These are phyloP conservation scores for Ceratobasidium sp. DNA, from an alignment of 1,284 basidiomycete genomes.

Conservation along the genomic window DNA sequence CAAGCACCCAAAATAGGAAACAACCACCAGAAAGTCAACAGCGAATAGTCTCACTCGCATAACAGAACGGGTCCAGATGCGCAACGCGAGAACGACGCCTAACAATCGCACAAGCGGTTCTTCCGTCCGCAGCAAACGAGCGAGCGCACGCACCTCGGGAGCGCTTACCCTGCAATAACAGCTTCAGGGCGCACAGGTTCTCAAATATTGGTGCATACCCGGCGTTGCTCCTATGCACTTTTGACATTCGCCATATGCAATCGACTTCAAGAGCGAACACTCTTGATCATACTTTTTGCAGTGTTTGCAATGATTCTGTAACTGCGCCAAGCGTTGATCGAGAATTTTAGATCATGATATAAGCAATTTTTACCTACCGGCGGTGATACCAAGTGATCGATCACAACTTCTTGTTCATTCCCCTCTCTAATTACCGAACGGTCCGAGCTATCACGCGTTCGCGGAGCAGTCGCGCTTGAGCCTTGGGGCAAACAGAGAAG, in stretches of 20 bases:
- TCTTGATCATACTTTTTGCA: background rate
- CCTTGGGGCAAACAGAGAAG: background rate
- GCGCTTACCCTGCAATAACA: conserved; percentile 4
- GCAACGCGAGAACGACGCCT: background rate
- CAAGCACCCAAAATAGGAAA: no score
- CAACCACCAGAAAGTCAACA: no score
- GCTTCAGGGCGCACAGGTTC: background rate
- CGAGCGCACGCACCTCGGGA: background rate
- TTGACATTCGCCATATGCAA: background rate
- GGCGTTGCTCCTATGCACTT: background rate
- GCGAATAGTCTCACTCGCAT: no score
- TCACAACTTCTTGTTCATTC: conserved; percentile 2
- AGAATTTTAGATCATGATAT: background rate
- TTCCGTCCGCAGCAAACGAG: conserved; percentile 36
- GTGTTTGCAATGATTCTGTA: background rate
- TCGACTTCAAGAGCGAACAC: background rate
- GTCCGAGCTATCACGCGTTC: background rate
- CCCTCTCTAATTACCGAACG: background rate
- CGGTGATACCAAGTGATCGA: background rate
- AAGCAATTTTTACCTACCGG: background rate
- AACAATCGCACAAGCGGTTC: background rate
- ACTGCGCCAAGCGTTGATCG: background rate
- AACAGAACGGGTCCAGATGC: no score
- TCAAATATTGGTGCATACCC: background rate
- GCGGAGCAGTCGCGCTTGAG: background rate